Percentiles rank a stretch among this genome's conserved stretches.
Conservation (phyloP, 352 stramenopile genomes). For the Pythium dissimile region DNA sequence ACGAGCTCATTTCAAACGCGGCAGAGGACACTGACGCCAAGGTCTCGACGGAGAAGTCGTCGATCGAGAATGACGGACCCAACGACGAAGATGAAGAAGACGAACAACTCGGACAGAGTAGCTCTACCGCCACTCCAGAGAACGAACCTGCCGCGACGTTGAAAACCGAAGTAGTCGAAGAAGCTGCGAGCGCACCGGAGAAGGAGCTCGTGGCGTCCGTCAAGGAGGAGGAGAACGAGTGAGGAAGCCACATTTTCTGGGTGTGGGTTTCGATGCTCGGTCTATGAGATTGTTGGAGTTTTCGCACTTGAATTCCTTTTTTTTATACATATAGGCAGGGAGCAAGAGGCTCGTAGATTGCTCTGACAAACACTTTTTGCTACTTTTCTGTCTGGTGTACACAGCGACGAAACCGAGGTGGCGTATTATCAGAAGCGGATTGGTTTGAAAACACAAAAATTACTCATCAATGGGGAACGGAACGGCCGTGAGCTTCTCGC, state of each 20-base stretch:
- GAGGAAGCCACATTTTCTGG: too few species aligned
- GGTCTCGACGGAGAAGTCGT: background rate
- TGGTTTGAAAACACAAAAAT: background rate
- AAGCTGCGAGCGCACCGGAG: background rate
- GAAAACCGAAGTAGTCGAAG: background rate
- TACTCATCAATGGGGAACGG: slow-evolving; percentile 11
- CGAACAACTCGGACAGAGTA: slow-evolving; percentile 12
- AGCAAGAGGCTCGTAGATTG: too few species aligned
- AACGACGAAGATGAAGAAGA: slow-evolving; percentile 19
- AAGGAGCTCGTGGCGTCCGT: background rate
- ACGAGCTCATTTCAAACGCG: slow-evolving; percentile 1
- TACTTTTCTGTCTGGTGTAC: too few species aligned
- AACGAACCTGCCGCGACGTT: background rate
- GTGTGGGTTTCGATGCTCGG: too few species aligned
- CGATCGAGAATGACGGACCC: background rate
- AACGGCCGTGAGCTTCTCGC: slow-evolving; percentile 17
- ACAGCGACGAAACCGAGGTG: too few species aligned
- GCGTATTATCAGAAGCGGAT: too few species aligned
- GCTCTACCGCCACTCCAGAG: slow-evolving; percentile 4
- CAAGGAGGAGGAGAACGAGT: background rate
- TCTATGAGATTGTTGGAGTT: too few species aligned
- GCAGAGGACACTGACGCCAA: background rate
- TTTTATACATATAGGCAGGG: too few species aligned
- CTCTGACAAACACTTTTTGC: too few species aligned
- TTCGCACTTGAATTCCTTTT: too few species aligned